Evolutionary conservation across 768 basidiomycete genomes (phyloP).

Genomic region (Psilocybe tampanensis): DNA sequence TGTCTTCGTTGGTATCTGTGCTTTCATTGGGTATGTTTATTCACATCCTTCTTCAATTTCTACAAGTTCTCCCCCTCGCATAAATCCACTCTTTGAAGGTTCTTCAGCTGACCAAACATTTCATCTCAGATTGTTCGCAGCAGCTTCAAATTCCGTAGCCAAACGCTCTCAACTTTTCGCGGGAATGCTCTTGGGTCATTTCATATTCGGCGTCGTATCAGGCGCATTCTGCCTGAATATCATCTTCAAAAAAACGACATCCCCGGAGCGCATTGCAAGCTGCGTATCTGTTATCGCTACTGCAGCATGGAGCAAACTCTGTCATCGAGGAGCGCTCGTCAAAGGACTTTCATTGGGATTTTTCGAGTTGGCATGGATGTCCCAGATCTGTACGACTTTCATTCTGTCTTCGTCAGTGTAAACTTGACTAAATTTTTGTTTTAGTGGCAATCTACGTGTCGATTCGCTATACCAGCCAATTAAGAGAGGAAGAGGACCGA

Average conservation of each 20-base stretch:
- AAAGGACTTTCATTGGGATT: not conserved
- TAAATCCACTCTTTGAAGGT: not conserved
- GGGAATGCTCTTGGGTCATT: conserved; percentile 25
- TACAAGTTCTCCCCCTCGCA: no score
- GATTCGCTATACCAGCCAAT: not conserved
- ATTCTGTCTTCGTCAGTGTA: no score
- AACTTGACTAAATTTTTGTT: not conserved
- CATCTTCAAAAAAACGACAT: conserved; percentile 24
- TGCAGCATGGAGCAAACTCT: not conserved
- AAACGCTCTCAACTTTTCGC: conserved; percentile 8
- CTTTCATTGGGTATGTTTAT: conserved; percentile 19
- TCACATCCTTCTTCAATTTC: conserved; percentile 1
- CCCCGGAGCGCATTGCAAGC: not conserved
- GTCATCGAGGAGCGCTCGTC: not conserved
- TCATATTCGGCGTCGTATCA: conserved; percentile 29
- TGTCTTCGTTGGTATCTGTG: conserved; percentile 14
- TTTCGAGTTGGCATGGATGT: not conserved
- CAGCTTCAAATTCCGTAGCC: conserved; percentile 22
- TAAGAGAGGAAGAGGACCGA: not conserved
- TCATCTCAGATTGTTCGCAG: not conserved
- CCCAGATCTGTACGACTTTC: not conserved
- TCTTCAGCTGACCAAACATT: not conserved
- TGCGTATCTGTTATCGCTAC: not conserved
- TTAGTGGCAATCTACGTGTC: not conserved
- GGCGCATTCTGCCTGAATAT: conserved; percentile 30